Base-by-base conservation (phyloP, 306 rosid genomes). In the Quercus berberidifolia region DNA sequence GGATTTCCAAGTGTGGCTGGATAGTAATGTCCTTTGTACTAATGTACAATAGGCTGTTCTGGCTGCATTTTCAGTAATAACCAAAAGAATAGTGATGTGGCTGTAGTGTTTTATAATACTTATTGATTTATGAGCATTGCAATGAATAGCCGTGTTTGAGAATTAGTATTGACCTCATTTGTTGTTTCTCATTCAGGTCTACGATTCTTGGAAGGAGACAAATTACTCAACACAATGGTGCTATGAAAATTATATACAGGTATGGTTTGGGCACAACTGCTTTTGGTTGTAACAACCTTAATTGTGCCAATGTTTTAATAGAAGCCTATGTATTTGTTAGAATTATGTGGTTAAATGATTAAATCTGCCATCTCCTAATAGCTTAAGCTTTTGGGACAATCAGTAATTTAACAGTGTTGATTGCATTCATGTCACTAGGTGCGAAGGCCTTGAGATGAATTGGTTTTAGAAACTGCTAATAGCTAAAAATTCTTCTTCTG, bases 151-250 rank as follows among this genome's bases (percentile, higher is more conserved):
- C 76, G 28, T 55, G 25, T 57, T 71, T 58, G 35, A 52, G 72
- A 75, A 28, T 79, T 31, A 33, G 84, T 67, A 25, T 55, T 76
- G 62, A 33, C 58, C 59, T 74, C 69, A 1, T 59, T 43, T 56
- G 52, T 6, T 57, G 55, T 33, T 74, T 30, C 60, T 20, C 17
- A 6, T 83, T 64, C 79, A 94, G 98, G 99, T 95, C 20, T 95
- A 88, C 82, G 86, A 70, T 84, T 91, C 98, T n/a, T 95, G 99
- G 99, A 95, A 88, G 83, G 99, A 95, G 87, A 93, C 98, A 69
- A 93, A 95, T 83, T 95, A 76, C 87, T 95, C 99, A 65, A 90
- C 98, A 6, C 99, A 95, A 43, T 95, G 99, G 99, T 93, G 99
- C 80, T 95, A 85, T 43, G 99, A 95, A 75, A 95, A 91, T 76